phyloP scores from a whole-genome alignment of 2,329 filamentous ascomycete species.

The Endothia cerciana region DNA sequence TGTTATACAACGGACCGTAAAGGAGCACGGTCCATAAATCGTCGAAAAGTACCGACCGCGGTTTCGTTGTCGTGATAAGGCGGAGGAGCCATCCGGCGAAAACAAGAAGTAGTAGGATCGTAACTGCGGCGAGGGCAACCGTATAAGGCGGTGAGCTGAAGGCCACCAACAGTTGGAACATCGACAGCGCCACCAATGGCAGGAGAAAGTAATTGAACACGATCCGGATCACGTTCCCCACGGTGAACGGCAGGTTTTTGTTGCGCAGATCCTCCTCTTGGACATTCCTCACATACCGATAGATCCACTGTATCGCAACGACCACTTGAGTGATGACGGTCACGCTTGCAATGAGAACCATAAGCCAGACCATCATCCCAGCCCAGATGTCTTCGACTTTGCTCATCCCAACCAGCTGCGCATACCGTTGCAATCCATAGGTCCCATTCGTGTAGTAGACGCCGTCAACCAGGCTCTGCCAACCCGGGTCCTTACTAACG shows the following conservation, averaged over 20 bases:
- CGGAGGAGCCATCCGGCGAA: conserved; percentile 80
- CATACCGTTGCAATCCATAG: conserved; percentile 79
- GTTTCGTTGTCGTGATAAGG: conserved; percentile 78
- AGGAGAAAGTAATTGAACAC: conserved; percentile 92
- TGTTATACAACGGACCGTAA: conserved; percentile 96
- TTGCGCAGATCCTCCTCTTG: conserved; percentile 85
- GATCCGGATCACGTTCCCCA: conserved; percentile 80
- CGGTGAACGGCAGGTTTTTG: conserved; percentile 88
- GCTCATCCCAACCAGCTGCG: conserved; percentile 81
- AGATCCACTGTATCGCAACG: conserved; percentile 77
- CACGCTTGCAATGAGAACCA: conserved; percentile 72
- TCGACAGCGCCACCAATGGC: conserved; percentile 82
- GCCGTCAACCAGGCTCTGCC: conserved; percentile 74
- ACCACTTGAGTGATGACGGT: conserved; percentile 74
- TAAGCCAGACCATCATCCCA: conserved; percentile 89
- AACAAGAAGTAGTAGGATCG: conserved; percentile 72
- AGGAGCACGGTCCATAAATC: conserved; percentile 86
- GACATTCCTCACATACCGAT: conserved; percentile 70
- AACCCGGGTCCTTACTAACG: conserved; percentile 68
- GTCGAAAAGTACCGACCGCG: conserved; percentile 88
- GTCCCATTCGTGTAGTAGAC: conserved; percentile 80
- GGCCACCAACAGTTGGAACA: conserved; percentile 88
- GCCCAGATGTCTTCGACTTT: conserved; percentile 84
- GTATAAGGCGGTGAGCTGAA: conserved; percentile 68
- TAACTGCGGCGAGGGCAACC: conserved; percentile 74